Conservation (phyloP, 441 rosid species). For the Caryocar brasiliense region DNA sequence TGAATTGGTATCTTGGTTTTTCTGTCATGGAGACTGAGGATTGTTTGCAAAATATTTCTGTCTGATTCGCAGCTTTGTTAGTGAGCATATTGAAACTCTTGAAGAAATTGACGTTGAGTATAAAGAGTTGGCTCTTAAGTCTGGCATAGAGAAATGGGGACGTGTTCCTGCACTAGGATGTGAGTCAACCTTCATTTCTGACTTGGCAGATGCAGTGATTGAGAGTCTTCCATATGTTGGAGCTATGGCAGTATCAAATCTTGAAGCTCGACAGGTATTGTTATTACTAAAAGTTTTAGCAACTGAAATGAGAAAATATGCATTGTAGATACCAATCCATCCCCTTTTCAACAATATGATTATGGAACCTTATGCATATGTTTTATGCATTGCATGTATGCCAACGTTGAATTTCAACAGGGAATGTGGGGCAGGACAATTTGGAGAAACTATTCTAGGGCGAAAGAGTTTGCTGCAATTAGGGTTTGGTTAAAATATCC, state of each 20-base stretch:
- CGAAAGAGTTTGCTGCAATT: no score
- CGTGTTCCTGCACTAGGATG: constrained; percentile 94
- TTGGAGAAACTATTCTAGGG: no score
- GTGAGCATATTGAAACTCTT: constrained; percentile 90
- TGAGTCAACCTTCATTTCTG: constrained; percentile 86
- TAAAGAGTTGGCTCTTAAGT: constrained; percentile 72
- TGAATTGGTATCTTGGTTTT: no score
- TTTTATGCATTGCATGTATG: no score
- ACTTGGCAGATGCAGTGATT: constrained; percentile 94
- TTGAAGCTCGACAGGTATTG: constrained; percentile 91
- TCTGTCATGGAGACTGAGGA: background rate
- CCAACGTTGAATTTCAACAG: no score
- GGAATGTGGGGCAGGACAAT: no score
- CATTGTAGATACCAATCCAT: no score
- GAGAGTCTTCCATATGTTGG: constrained; percentile 98
- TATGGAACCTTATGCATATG: no score
- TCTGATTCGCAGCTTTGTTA: constrained; percentile 63
- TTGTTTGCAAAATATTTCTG: background rate
- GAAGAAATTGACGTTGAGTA: constrained; percentile 95
- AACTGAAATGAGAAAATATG: background rate
- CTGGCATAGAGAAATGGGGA: constrained; percentile 90
- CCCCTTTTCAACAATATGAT: no score
- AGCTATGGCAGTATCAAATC: constrained; percentile 94
- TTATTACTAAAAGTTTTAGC: background rate
- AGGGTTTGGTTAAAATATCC: no score